Base-by-base conservation (phyloP, 352 stramenopile species). In the Pythium utonaiense region DNA sequence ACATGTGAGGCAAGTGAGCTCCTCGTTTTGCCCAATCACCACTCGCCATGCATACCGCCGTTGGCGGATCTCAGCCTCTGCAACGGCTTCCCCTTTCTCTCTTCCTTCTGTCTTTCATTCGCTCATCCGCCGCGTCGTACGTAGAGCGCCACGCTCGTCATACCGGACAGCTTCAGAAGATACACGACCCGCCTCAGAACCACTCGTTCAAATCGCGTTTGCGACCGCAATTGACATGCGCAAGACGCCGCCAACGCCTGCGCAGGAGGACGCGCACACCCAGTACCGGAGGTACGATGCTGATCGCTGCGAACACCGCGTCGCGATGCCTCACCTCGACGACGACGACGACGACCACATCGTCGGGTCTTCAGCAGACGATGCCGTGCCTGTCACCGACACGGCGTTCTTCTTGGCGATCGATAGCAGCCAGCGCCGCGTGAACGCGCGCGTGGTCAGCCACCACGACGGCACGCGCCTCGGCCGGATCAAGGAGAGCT, bases 401-500 rank as follows among this genome's bases (percentile, higher is more conserved):
- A 64, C 65, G 13, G 65, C 65, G 24, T 71, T 71, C 54, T 71
- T 71, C 36, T 54, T 71, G n/a, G 41, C 65, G 10, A 58, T 67
- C 21, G 65, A 67, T 22, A 50, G 34, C 38, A 51, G 13, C 10
- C 54, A 62, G 54, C 54, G 65, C 14, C 57, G 57, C 14, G 52
- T 58, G n/a, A 60, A 71, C 42, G 54, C 65, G 10, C 65, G 53
- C 14, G 55, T 62, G 27, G 59, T 62, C 22, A 31, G 65, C 33
- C 53, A 68, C 28, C 47, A 63, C 41, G 60, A 66, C 45, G 60
- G 53, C 27, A 66, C 63, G 0, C 57, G 53, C 47, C 17, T 77
- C 33, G 71, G 67, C 12, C 67, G 71, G 16, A 52, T 70, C 28
- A 75, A 62, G 34, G 73, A 85, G 61, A 74, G 74, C 56, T 81